Percentiles rank a stretch among this genome's conserved stretches.
These are phyloP conservation scores for Colletotrichum musae DNA, from an alignment of 2,329 filamentous ascomycete genomes.

Conservation along the genomic window DNA sequence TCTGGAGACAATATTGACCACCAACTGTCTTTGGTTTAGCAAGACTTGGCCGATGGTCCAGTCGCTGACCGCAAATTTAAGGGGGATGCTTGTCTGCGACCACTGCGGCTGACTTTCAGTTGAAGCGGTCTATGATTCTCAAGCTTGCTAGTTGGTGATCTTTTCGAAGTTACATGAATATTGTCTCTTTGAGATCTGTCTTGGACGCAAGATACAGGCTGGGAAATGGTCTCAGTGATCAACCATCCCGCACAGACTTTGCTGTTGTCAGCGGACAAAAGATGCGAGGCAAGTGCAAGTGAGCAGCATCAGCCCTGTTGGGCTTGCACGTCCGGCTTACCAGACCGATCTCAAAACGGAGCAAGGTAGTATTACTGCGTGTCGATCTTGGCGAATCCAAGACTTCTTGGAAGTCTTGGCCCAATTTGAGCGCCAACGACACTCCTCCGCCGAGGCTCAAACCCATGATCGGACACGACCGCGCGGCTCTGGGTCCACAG, in stretches of 20 bases:
- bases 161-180: no score
- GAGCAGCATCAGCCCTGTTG: slow-evolving; percentile 11
- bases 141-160: no score
- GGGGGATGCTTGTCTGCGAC: no score
- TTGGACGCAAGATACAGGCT: no score
- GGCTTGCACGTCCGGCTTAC: background rate
- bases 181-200: no score
- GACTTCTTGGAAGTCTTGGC: slow-evolving; percentile 23
- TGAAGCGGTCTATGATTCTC: no score
- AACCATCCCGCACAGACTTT: background rate
- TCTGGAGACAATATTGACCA: background rate
- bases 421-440: slow-evolving; percentile 3
- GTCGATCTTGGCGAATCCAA: slow-evolving; percentile 4
- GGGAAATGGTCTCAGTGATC: background rate
- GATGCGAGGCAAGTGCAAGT: background rate
- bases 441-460: background rate
- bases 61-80: no score
- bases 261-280: background rate
- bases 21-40: slow-evolving; percentile 1
- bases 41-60: slow-evolving; percentile 5
- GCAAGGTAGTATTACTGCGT: background rate
- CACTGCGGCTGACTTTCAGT: no score
- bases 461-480: no score
- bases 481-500: no score
- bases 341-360: background rate